phyloP scores from a whole-genome alignment of 768 basidiomycete species.

The Leccinum boreale region DNA sequence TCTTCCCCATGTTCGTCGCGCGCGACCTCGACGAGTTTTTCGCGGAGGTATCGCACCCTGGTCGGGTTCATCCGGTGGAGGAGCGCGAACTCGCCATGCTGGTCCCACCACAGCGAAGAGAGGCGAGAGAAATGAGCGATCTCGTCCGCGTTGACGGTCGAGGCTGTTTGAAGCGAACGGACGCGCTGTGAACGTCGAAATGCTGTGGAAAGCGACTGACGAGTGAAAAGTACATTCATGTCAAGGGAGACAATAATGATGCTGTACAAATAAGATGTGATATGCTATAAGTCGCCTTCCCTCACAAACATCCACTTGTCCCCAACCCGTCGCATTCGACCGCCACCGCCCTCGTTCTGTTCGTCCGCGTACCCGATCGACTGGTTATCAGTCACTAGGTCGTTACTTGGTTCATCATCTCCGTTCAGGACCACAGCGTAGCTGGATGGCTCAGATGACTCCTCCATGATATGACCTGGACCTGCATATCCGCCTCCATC shows the following conservation, averaged over 20 bases:
- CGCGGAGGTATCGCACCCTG: conserved; percentile 75
- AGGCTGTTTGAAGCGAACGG: conserved; percentile 22
- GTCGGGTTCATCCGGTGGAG: conserved; percentile 96
- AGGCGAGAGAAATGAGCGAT: conserved; percentile 87
- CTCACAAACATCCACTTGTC: conserved; percentile 73
- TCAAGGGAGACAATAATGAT: neutral
- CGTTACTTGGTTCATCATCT: conserved; percentile 28
- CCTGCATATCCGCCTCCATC: conserved; percentile 36
- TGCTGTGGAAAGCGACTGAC: conserved; percentile 18
- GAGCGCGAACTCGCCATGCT: conserved; percentile 82
- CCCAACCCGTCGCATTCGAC: conserved; percentile 66
- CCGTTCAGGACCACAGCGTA: conserved; percentile 62
- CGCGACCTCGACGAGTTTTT: conserved; percentile 66
- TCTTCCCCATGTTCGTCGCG: conserved; percentile 49
- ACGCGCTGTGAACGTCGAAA: conserved; percentile 15
- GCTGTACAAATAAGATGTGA: conserved; percentile 21
- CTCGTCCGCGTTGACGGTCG: conserved; percentile 66
- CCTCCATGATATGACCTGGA: conserved; percentile 8
- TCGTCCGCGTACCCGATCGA: conserved; percentile 1
- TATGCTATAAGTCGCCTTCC: conserved; percentile 28
- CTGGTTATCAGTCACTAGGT: neutral
- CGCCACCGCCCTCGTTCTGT: conserved; percentile 26
- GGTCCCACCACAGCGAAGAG: conserved; percentile 95
- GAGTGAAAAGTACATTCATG: neutral
- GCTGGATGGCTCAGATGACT: conserved; percentile 35